A percentile compares a stretch with the other conserved stretches of the same genome.
phyloP scores from a whole-genome alignment of 2,329 filamentous ascomycete genomes.

The Leptographium radiaticola region DNA sequence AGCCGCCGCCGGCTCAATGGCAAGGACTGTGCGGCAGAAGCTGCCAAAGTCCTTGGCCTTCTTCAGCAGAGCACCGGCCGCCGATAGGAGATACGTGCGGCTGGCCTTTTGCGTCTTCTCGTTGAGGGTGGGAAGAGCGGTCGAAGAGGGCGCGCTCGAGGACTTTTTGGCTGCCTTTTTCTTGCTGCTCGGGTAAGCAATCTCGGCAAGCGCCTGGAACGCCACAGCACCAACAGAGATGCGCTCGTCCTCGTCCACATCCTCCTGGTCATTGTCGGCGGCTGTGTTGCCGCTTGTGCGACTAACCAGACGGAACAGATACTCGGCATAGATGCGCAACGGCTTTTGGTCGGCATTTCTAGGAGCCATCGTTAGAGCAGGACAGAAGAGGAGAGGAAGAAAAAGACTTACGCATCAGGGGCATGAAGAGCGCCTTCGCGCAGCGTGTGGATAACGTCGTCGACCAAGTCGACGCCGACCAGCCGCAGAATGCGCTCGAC shows the following conservation, averaged over 20 bases:
- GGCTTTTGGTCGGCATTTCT: slow-evolving; percentile 26
- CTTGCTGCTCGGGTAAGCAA: slow-evolving; percentile 32
- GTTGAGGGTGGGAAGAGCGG: slow-evolving; percentile 30
- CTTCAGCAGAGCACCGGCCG: slow-evolving; percentile 43
- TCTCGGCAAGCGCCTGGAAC: slow-evolving; percentile 37
- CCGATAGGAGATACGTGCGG: slow-evolving; percentile 42
- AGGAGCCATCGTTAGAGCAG: slow-evolving; percentile 16
- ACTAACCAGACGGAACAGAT: slow-evolving; percentile 38
- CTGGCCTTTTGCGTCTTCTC: slow-evolving; percentile 41
- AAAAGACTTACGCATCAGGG: slow-evolving; percentile 18
- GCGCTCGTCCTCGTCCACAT: slow-evolving; percentile 14
- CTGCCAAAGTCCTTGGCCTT: slow-evolving; percentile 37
- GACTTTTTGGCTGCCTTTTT: neutral
- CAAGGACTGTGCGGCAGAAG: slow-evolving; percentile 40
- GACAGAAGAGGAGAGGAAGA: slow-evolving; percentile 5
- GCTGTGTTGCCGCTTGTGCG: slow-evolving; percentile 18
- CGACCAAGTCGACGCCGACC: slow-evolving; percentile 42
- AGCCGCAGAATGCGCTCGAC: slow-evolving; percentile 59
- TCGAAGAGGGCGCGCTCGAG: neutral
- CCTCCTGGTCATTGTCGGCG: slow-evolving; percentile 13
- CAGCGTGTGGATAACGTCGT: slow-evolving; percentile 33
- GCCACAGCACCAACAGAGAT: slow-evolving; percentile 27
- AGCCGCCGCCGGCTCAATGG: slow-evolving; percentile 37
- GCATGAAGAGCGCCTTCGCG: slow-evolving; percentile 24
- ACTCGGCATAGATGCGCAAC: slow-evolving; percentile 38